Evolutionary conservation across 2,329 filamentous ascomycete genomes (phyloP).

Genomic region (Monilinia fructigena): DNA sequence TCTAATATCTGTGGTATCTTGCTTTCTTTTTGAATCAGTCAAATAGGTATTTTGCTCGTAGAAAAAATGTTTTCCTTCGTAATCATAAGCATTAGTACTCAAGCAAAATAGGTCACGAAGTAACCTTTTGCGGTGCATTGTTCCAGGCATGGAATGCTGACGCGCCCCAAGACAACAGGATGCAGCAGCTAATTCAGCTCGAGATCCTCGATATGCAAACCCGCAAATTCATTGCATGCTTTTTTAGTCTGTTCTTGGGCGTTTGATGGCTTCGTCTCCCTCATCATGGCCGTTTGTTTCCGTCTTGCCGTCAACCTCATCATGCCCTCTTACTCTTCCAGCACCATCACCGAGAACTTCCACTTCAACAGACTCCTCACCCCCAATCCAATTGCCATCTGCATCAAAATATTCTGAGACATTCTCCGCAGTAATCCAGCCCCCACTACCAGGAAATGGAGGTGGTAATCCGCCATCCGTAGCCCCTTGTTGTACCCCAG

Average conservation of each 20-base stretch:
- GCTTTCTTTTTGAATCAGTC: background rate
- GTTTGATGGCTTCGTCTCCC: conserved; percentile 35
- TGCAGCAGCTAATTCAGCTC: background rate
- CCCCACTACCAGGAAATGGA: conserved; percentile 69
- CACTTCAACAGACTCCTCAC: conserved; percentile 36
- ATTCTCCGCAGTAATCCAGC: conserved; percentile 92
- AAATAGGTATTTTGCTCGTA: background rate
- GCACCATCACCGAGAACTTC: conserved; percentile 62
- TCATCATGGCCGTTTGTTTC: conserved; percentile 45
- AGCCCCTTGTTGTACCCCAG: conserved; percentile 53
- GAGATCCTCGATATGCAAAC: background rate
- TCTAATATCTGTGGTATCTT: background rate
- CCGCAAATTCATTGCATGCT: background rate
- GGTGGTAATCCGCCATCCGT: conserved; percentile 57
- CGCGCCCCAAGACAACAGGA: background rate
- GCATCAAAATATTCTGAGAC: conserved; percentile 79
- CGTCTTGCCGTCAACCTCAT: conserved; percentile 50
- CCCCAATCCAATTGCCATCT: conserved; percentile 73
- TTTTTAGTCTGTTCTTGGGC: conserved; percentile 13
- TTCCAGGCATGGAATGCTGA: background rate
- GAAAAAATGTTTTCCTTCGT: background rate
- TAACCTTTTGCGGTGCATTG: background rate
- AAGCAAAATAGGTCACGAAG: background rate
- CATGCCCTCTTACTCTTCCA: conserved; percentile 54
- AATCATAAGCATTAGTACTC: background rate